Evolutionary conservation across 2,329 filamentous ascomycete genomes (phyloP).

Genomic region (Pseudogymnoascus sp.): DNA sequence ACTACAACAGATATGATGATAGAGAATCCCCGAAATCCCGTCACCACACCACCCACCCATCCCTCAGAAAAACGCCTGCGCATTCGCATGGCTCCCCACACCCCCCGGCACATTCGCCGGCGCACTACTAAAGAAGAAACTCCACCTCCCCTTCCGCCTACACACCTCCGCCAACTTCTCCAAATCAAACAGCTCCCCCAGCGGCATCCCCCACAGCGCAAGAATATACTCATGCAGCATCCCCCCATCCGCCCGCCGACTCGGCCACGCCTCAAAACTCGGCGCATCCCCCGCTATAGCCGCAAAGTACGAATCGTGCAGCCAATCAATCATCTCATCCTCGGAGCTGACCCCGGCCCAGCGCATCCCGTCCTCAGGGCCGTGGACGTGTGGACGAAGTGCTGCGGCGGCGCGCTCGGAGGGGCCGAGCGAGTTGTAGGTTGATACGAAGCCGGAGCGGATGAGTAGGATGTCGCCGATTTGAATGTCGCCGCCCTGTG

Average conservation of each 20-base stretch:
- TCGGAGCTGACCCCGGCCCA: slow-evolving; percentile 43
- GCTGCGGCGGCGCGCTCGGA: slow-evolving; percentile 33
- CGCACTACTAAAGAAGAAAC: slow-evolving; percentile 27
- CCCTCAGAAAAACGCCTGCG: slow-evolving; percentile 35
- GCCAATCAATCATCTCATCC: slow-evolving; percentile 35
- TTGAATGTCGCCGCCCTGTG: slow-evolving; percentile 41
- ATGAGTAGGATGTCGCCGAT: slow-evolving; percentile 47
- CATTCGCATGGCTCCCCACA: slow-evolving; percentile 42
- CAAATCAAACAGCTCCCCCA: slow-evolving; percentile 29
- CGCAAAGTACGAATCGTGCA: slow-evolving; percentile 35
- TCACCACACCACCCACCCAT: neutral
- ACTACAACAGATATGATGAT: neutral
- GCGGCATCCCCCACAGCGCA: slow-evolving; percentile 28
- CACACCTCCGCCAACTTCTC: slow-evolving; percentile 26
- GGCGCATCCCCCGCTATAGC: slow-evolving; percentile 39
- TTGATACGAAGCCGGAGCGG: slow-evolving; percentile 39
- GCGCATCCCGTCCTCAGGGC: slow-evolving; percentile 28
- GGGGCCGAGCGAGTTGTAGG: slow-evolving; percentile 29
- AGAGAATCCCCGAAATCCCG: neutral
- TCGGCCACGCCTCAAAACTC: slow-evolving; percentile 32
- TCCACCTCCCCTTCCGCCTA: slow-evolving; percentile 25
- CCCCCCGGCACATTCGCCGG: slow-evolving; percentile 39
- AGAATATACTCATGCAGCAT: slow-evolving; percentile 27
- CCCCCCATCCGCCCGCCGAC: slow-evolving; percentile 10
- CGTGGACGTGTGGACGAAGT: slow-evolving; percentile 29